These are phyloP conservation scores for Talaromyces sp. DNA, from an alignment of 2,329 filamentous ascomycete genomes.

Conservation along the genomic window DNA sequence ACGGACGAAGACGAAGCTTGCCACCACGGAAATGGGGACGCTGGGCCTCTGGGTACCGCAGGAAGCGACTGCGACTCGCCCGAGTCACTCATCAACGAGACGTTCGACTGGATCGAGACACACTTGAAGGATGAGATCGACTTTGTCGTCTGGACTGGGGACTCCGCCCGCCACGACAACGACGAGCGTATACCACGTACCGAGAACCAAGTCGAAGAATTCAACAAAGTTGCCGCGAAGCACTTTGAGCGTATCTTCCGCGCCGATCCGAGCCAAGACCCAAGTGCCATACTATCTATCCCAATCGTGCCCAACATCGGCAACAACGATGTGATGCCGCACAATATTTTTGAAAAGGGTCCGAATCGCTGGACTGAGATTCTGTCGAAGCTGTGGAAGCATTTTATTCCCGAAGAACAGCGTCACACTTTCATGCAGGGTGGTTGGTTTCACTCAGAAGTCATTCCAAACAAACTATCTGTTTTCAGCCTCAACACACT, in stretches of 20 bases:
- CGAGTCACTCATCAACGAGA: constrained; percentile 73
- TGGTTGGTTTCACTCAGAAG: constrained; percentile 92
- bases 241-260: constrained; percentile 73
- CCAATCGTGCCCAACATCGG: constrained; percentile 87
- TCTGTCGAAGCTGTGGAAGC: constrained; percentile 73
- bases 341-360: constrained; percentile 83
- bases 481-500: constrained; percentile 95
- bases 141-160: constrained; percentile 90
- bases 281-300: constrained; percentile 57
- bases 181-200: constrained; percentile 75
- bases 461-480: constrained; percentile 76
- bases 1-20: constrained; percentile 66
- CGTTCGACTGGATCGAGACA: constrained; percentile 78
- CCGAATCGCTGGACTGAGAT: constrained; percentile 80
- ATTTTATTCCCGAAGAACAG: constrained; percentile 88
- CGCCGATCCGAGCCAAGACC: constrained; percentile 43
- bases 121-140: constrained; percentile 75
- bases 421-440: constrained; percentile 85
- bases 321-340: constrained; percentile 95
- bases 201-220: constrained; percentile 65
- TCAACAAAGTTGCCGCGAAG: constrained; percentile 69
- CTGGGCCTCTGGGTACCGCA: constrained; percentile 78
- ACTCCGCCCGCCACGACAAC: constrained; percentile 84
- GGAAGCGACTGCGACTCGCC: constrained; percentile 87
- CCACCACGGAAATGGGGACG: constrained; percentile 69